These are phyloP conservation scores for Collybia sordida DNA, from an alignment of 768 basidiomycete genomes.

Conservation along the genomic window DNA sequence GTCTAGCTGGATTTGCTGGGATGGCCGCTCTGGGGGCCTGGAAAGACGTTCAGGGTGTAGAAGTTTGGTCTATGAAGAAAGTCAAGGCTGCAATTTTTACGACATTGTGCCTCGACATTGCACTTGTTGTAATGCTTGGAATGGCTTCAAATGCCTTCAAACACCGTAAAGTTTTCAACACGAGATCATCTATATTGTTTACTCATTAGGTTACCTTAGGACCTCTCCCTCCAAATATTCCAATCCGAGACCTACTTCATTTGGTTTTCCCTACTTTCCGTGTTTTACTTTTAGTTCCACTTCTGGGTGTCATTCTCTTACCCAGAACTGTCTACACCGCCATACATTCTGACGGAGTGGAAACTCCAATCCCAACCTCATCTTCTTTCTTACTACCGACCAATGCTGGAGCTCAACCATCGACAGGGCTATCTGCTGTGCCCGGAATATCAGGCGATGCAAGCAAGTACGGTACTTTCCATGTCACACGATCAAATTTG, in stretches of 20 bases:
- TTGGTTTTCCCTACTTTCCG: slow-evolving; percentile 62
- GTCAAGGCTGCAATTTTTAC: slow-evolving; percentile 53
- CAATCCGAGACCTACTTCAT: slow-evolving; percentile 33
- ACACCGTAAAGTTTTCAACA: slow-evolving; percentile 27
- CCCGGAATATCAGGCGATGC: slow-evolving; percentile 36
- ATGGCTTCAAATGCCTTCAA: slow-evolving; percentile 33
- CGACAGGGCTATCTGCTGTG: slow-evolving; percentile 51
- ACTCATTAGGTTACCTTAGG: slow-evolving; percentile 11
- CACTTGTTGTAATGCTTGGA: slow-evolving; percentile 56
- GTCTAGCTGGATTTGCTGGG: slow-evolving; percentile 68
- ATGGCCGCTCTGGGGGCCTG: slow-evolving; percentile 75
- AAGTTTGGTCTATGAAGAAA: slow-evolving; percentile 64
- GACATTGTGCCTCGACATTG: slow-evolving; percentile 60
- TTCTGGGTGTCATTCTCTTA: slow-evolving; percentile 58
- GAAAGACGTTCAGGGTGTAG: slow-evolving; percentile 72
- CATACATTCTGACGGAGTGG: slow-evolving; percentile 39
- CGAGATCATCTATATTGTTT: slow-evolving; percentile 7
- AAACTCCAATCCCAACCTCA: slow-evolving; percentile 39
- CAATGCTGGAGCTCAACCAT: slow-evolving; percentile 40
- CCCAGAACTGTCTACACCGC: slow-evolving; percentile 69
- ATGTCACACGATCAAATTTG: slow-evolving; percentile 44
- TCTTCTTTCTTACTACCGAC: slow-evolving; percentile 59
- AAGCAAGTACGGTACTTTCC: slow-evolving; percentile 80
- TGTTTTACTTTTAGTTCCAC: slow-evolving; percentile 56
- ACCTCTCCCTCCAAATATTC: slow-evolving; percentile 19